A percentile compares a stretch with the other conserved stretches of the same genome.
These are phyloP conservation scores for Botrytis aclada DNA, from an alignment of 2,329 filamentous ascomycete genomes.

Conservation along the genomic window DNA sequence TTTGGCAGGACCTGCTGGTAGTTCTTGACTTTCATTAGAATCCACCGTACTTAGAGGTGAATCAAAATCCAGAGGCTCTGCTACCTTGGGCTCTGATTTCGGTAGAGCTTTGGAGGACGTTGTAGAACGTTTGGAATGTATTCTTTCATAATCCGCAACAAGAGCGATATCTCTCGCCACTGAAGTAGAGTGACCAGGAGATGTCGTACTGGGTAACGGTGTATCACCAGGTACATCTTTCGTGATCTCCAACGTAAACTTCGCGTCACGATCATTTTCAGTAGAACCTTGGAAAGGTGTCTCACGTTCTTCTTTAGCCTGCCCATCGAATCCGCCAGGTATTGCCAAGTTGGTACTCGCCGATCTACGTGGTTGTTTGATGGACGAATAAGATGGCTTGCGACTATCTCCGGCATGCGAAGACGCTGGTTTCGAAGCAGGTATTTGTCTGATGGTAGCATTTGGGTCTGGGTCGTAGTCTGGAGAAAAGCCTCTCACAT, in stretches of 20 bases:
- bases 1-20: conserved; percentile 22
- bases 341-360: conserved; percentile 20
- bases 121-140: conserved; percentile 30
- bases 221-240: conserved; percentile 21
- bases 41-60: conserved; percentile 25
- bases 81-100: conserved; percentile 12
- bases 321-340: conserved; percentile 23
- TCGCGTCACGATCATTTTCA: conserved; percentile 47
- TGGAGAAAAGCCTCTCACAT: conserved; percentile 64
- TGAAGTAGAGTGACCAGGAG: conserved; percentile 21
- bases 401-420: conserved; percentile 11
- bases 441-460: conserved; percentile 67
- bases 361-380: conserved; percentile 24
- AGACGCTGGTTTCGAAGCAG: conserved; percentile 26
- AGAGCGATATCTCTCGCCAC: conserved; percentile 34
- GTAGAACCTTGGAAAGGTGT: conserved; percentile 53
- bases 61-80: conserved; percentile 22
- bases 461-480: conserved; percentile 71
- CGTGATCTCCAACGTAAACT: conserved; percentile 25
- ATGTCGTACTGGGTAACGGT: conserved; percentile 18
- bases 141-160: conserved; percentile 34
- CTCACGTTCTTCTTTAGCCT: conserved; percentile 37
- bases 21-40: conserved; percentile 24
- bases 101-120: conserved; percentile 16
- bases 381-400: conserved; percentile 20